Percentiles rank a stretch among this genome's conserved stretches.
Conservation (phyloP, 176 grass and related monocot species). For the Bolboschoenus planiculmis region DNA sequence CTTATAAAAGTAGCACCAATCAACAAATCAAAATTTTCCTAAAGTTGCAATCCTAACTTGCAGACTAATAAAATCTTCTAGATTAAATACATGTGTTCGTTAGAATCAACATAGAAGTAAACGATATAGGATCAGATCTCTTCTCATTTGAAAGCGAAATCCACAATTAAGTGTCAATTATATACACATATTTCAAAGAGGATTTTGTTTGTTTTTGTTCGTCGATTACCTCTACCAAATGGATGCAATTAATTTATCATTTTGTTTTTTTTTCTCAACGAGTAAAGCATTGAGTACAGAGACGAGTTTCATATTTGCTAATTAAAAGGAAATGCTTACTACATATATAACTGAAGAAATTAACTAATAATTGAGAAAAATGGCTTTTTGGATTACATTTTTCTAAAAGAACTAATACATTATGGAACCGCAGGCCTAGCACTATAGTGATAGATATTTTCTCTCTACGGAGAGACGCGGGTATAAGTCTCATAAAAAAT, state of each 20-base stretch:
- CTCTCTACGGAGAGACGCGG: too few species aligned
- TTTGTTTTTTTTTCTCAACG: background rate
- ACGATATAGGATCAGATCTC: background rate
- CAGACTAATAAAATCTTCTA: conserved; percentile 5
- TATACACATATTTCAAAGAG: background rate
- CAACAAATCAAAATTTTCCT: background rate
- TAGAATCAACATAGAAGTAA: background rate
- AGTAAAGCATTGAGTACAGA: background rate
- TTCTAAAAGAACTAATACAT: too few species aligned
- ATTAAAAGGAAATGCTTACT: too few species aligned
- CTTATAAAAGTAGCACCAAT: background rate
- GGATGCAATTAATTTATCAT: background rate
- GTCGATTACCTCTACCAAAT: background rate
- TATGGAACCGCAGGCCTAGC: too few species aligned
- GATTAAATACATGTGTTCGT: background rate
- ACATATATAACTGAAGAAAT: too few species aligned
- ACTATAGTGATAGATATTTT: too few species aligned
- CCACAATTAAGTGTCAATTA: background rate
- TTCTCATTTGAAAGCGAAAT: background rate
- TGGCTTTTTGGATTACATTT: too few species aligned
- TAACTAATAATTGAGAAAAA: too few species aligned
- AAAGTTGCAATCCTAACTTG: background rate
- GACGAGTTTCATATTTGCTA: background rate
- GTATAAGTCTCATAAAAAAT: too few species aligned
- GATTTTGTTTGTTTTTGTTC: background rate